Evolutionary conservation across 2,329 filamentous ascomycete genomes (phyloP).

Genomic region (Scedosporium dehoogii): DNA sequence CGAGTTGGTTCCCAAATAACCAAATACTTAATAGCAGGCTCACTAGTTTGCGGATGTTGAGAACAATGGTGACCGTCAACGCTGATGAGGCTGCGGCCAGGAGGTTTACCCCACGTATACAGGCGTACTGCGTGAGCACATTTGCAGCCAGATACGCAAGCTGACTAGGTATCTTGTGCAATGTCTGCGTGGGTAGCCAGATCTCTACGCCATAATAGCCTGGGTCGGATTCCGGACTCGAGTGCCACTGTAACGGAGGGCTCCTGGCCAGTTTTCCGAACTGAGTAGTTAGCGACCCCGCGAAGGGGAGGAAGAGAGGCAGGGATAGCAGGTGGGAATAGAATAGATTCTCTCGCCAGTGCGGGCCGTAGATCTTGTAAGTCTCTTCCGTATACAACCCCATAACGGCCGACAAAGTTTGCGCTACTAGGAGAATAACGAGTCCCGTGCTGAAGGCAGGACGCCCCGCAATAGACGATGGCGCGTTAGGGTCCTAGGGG

Average conservation of each 20-base stretch:
- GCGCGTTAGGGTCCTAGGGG: conserved; percentile 9
- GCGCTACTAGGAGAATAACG: conserved; percentile 73
- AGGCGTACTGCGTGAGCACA: conserved; percentile 84
- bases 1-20: conserved; percentile 81
- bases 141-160: conserved; percentile 63
- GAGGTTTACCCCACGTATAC: conserved; percentile 93
- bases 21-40: conserved; percentile 87
- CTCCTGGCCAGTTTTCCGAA: conserved; percentile 55
- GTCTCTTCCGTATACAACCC: conserved; percentile 89
- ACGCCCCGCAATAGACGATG: conserved; percentile 8
- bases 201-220: background rate
- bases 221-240: background rate
- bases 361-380: conserved; percentile 73
- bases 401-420: conserved; percentile 86
- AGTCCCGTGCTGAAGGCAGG: conserved; percentile 54
- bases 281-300: conserved; percentile 54
- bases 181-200: background rate
- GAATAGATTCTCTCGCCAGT: conserved; percentile 94
- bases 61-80: conserved; percentile 88
- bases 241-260: conserved; percentile 34
- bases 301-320: conserved; percentile 65
- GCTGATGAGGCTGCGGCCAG: conserved; percentile 81
- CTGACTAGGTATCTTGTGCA: conserved; percentile 51
- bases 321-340: conserved; percentile 75
- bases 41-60: conserved; percentile 90